These are phyloP conservation scores for Trichophyton simii DNA, from an alignment of 2,329 filamentous ascomycete genomes.

Conservation along the genomic window DNA sequence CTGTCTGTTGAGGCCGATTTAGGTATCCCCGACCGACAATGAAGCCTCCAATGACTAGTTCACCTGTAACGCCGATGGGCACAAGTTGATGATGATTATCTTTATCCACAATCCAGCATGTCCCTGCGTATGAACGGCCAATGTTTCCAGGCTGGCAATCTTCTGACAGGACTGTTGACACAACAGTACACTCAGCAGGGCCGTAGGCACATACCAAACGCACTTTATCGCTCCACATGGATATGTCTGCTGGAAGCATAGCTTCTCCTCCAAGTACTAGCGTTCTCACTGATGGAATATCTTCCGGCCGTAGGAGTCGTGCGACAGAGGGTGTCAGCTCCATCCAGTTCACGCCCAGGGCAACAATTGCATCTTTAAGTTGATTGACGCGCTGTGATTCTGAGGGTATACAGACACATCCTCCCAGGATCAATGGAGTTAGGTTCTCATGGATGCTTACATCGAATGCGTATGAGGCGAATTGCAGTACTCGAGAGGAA, in stretches of 20 bases:
- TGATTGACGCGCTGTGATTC: conserved; percentile 33
- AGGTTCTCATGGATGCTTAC: conserved; percentile 28
- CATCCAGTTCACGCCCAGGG: conserved; percentile 36
- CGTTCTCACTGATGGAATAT: conserved; percentile 22
- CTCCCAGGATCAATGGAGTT: conserved; percentile 26
- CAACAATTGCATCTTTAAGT: conserved; percentile 19
- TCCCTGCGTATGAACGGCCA: conserved; percentile 7
- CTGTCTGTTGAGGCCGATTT: conserved; percentile 22
- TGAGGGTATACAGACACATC: conserved; percentile 36
- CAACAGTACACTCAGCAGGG: conserved; percentile 15
- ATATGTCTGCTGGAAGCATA: conserved; percentile 22
- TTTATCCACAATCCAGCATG: conserved; percentile 16
- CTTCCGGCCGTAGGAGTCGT: conserved; percentile 18
- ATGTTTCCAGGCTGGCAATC: conserved; percentile 5
- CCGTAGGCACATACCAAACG: conserved; percentile 14
- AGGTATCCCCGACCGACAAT: conserved; percentile 27
- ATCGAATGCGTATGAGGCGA: conserved; percentile 36
- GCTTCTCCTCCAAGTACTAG: conserved; percentile 30
- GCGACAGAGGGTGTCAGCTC: conserved; percentile 38
- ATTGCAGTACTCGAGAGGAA: conserved; percentile 26
- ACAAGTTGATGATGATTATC: conserved; percentile 14
- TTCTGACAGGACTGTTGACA: conserved; percentile 6
- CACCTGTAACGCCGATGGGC: conserved; percentile 17
- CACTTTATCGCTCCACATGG: conserved; percentile 16
- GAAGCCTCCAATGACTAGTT: conserved; percentile 25